Conservation (phyloP, 1,139 yeast species). For the Hansenula sp. region DNA sequence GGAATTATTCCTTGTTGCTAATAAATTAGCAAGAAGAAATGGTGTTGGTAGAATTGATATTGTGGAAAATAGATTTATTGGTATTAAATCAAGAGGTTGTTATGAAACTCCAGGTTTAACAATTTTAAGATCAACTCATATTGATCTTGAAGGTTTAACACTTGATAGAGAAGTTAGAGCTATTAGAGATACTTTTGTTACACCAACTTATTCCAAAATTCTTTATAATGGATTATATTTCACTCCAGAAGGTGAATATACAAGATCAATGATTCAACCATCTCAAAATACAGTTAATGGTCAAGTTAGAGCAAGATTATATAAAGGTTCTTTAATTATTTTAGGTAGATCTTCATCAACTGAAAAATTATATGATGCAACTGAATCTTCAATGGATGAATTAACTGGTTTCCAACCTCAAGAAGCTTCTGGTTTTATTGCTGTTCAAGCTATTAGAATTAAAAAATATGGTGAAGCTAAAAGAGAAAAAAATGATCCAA, state of each 20-base stretch:
- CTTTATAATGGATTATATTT: conserved; percentile 97
- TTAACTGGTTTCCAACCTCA: conserved; percentile 96
- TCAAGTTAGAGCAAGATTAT: conserved; percentile 86
- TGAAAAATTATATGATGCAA: conserved; percentile 94
- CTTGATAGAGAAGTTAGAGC: conserved; percentile 97
- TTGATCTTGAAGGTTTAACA: conserved; percentile 95
- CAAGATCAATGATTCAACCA: conserved; percentile 88
- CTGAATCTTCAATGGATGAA: conserved; percentile 98
- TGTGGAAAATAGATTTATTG: conserved; percentile 97
- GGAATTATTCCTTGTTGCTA: conserved; percentile 87
- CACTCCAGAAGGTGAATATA: conserved; percentile 97
- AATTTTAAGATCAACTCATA: conserved; percentile 85
- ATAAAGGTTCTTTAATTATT: conserved; percentile 82
- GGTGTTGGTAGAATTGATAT: conserved; percentile 99
- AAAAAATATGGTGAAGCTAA: conserved; percentile 97
- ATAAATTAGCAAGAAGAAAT: conserved; percentile 94
- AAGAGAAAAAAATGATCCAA: conserved; percentile 56
- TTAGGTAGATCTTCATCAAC: conserved; percentile 94
- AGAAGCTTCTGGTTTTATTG: conserved; percentile 95
- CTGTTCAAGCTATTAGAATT: conserved; percentile 96
- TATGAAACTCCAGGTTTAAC: conserved; percentile 99
- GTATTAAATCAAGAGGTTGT: conserved; percentile 98
- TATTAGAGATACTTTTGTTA: conserved; percentile 92
- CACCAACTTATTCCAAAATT: conserved; percentile 84
- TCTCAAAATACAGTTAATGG: conserved; percentile 96